Evolutionary conservation across 208 protist species (phyloP).

Genomic region (Ichthyophonus hoferi): DNA sequence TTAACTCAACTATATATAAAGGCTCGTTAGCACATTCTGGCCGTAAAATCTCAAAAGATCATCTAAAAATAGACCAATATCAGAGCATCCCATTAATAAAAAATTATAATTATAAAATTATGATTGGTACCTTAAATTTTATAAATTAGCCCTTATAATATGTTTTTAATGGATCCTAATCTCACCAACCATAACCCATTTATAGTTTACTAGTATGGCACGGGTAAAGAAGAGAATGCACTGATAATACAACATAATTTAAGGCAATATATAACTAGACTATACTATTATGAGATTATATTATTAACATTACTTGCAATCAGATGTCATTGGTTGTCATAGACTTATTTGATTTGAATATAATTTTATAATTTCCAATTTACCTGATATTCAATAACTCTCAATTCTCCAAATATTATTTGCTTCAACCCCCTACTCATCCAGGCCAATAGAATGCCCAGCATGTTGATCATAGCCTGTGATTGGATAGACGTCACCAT

Average conservation of each 20-base stretch:
- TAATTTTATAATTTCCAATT: neutral
- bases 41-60: too few relatives aligned
- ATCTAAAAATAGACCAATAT: too few relatives aligned
- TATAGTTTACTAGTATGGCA: neutral
- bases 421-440: neutral
- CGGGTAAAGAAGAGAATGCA: neutral
- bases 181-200: too few relatives aligned
- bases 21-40: too few relatives aligned
- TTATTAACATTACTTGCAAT: neutral
- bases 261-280: neutral
- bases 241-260: neutral
- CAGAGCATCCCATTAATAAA: too few relatives aligned
- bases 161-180: too few relatives aligned
- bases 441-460: neutral
- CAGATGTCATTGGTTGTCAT: too few relatives aligned
- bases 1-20: too few relatives aligned
- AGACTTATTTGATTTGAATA: too few relatives aligned
- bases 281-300: neutral
- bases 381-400: neutral
- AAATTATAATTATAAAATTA: too few relatives aligned
- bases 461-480: neutral
- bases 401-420: conserved; percentile 2
- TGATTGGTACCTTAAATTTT: too few relatives aligned
- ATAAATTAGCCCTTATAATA: too few relatives aligned
- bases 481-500: neutral